These are phyloP conservation scores for Microthlaspi erraticum DNA, from an alignment of 345 rosid genomes.

Conservation along the genomic window DNA sequence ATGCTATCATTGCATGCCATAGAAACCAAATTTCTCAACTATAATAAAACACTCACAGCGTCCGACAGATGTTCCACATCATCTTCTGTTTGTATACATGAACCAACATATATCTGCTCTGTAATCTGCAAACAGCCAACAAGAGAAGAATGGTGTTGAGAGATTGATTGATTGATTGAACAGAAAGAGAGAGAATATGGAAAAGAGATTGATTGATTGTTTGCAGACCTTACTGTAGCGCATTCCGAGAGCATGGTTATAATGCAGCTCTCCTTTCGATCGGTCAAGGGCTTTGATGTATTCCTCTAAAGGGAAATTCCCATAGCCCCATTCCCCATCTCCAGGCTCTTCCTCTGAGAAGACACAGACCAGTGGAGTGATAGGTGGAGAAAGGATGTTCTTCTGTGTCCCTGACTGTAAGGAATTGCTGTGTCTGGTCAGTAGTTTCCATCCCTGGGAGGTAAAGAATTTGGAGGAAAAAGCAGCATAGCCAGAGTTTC, in stretches of 20 bases:
- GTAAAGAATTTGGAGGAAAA: slow-evolving; percentile 80
- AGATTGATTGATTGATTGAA: background rate
- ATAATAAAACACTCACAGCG: slow-evolving; percentile 55
- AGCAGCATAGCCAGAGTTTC: slow-evolving; percentile 73
- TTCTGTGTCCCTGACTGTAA: slow-evolving; percentile 45
- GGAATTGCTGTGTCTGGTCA: slow-evolving; percentile 52
- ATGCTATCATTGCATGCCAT: slow-evolving; percentile 2
- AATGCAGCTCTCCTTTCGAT: slow-evolving; percentile 84
- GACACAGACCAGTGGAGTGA: slow-evolving; percentile 63
- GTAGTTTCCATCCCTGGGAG: slow-evolving; percentile 62
- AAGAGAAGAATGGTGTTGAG: slow-evolving; percentile 34
- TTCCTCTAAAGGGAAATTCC: slow-evolving; percentile 87
- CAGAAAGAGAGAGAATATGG: slow-evolving; percentile 18
- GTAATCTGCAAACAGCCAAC: slow-evolving; percentile 62
- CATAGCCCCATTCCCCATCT: slow-evolving; percentile 92
- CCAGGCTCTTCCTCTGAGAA: slow-evolving; percentile 76
- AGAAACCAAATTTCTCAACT: background rate
- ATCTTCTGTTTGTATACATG: slow-evolving; percentile 81
- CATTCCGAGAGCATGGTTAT: slow-evolving; percentile 89
- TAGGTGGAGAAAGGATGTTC: slow-evolving; percentile 50
- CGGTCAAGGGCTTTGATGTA: slow-evolving; percentile 86
- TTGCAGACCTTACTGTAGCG: slow-evolving; percentile 80
- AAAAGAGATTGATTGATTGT: slow-evolving; percentile 9
- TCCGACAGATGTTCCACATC: slow-evolving; percentile 71
- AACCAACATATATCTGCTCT: slow-evolving; percentile 88